A percentile compares a stretch with the other conserved stretches of the same genome.
Conservation (phyloP, 2,329 filamentous ascomycete genomes). For the Pseudofabraea citricarpa region DNA sequence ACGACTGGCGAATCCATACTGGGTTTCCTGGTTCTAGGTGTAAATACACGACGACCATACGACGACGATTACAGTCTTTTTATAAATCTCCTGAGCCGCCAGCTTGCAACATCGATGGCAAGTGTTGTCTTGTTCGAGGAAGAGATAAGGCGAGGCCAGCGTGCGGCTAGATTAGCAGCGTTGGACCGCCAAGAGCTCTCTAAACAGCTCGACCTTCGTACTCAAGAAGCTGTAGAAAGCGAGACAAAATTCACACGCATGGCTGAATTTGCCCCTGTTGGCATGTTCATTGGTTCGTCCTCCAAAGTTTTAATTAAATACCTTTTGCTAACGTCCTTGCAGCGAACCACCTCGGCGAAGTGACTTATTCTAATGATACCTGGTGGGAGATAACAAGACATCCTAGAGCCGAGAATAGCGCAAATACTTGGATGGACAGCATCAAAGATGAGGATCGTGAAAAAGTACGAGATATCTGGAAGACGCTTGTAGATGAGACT, state of each 20-base stretch:
- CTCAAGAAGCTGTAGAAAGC: slow-evolving; percentile 57
- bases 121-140: slow-evolving; percentile 81
- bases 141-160: slow-evolving; percentile 70
- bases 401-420: slow-evolving; percentile 50
- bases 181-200: slow-evolving; percentile 74
- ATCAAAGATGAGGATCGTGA: slow-evolving; percentile 62
- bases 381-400: slow-evolving; percentile 67
- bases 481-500: slow-evolving; percentile 54
- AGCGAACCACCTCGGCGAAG: slow-evolving; percentile 63
- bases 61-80: slow-evolving; percentile 79
- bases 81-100: slow-evolving; percentile 67
- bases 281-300: slow-evolving; percentile 63
- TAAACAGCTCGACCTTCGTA: slow-evolving; percentile 64
- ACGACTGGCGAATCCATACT: slow-evolving; percentile 68
- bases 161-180: slow-evolving; percentile 68
- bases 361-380: slow-evolving; percentile 79
- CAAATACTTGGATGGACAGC: slow-evolving; percentile 67
- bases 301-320: neutral
- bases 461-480: slow-evolving; percentile 57
- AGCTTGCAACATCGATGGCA: slow-evolving; percentile 74
- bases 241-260: slow-evolving; percentile 79
- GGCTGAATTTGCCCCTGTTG: slow-evolving; percentile 79
- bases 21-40: slow-evolving; percentile 73
- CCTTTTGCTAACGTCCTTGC: neutral
- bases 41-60: slow-evolving; percentile 74